A percentile compares a stretch with the other conserved stretches of the same genome.
Conservation (phyloP, 2,329 filamentous ascomycete genomes). For the Emmonsiellopsis sp. region DNA sequence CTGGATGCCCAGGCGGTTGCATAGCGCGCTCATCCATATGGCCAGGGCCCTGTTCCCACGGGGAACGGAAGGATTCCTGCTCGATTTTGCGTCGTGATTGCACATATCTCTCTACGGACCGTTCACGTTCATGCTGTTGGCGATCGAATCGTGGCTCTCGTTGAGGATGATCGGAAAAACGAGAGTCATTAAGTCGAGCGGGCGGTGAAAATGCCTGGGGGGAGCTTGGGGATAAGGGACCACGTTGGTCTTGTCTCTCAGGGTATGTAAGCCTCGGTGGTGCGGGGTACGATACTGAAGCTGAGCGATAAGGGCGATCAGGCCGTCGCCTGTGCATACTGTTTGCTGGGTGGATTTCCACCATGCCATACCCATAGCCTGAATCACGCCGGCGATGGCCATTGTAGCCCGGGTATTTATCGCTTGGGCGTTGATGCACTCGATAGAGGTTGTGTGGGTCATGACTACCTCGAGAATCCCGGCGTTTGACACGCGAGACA, state of each 20-base stretch:
- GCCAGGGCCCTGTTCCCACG: neutral
- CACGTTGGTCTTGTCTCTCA: slow-evolving; percentile 11
- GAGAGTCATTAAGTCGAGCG: neutral
- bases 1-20: neutral
- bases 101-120: slow-evolving; percentile 5
- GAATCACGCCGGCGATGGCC: slow-evolving; percentile 2
- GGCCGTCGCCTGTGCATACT: slow-evolving; percentile 10
- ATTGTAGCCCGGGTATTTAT: slow-evolving; percentile 5
- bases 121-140: slow-evolving; percentile 6
- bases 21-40: neutral
- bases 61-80: neutral
- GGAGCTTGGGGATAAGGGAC: slow-evolving; percentile 3
- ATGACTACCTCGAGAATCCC: slow-evolving; percentile 12
- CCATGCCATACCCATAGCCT: slow-evolving; percentile 12
- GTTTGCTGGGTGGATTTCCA: slow-evolving; percentile 19
- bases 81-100: slow-evolving; percentile 2
- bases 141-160: slow-evolving; percentile 6
- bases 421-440: slow-evolving; percentile 18
- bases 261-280: slow-evolving; percentile 12
- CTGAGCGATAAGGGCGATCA: neutral
- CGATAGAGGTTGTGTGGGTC: slow-evolving; percentile 16
- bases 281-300: neutral
- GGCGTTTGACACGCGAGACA: slow-evolving; percentile 14
- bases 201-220: neutral
- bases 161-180: slow-evolving; percentile 3